Base-by-base conservation (phyloP, 148 eudicot genomes). In the Silene uniflora region DNA sequence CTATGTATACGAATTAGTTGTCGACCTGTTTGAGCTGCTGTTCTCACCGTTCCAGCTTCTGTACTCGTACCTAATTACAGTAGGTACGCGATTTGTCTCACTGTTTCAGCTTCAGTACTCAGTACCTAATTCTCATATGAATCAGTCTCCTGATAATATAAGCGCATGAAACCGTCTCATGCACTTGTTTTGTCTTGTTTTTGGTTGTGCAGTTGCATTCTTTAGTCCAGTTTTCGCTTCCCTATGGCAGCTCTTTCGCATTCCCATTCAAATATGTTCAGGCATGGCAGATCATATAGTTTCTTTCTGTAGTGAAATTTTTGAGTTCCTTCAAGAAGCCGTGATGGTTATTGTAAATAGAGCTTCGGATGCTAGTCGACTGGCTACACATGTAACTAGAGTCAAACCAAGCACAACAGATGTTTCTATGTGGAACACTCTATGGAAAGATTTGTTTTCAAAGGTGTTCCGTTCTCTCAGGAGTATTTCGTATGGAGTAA, bases 361-460 rank as follows among this genome's bases (percentile, higher is more conserved):
- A 64, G 78, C 71, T n/a, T 56, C 75, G 16, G 78, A 42, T 32
- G 74, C 74, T 52, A 56, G 81, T 35, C 59, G 46, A 24, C 25
- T 81, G 75, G 78, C 75, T 58, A 64, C 72, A 19, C 49, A 83
- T 12, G 11, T 88, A 39, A 87, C 89, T 55, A 87, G 88, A 80
- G 79, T 92, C 65, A 88, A 92, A 77, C 88, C 85, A 60, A 85
- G 74, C 69, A 71, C 91, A 44, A 62, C 81, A 25, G 91, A 92
- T 70, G 88, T 86, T 79, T 90, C 97, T 17, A 71, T 88, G 73
- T 91, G 94, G 97, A 89, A 81, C 62, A 75, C 92, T 59, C 90
- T 95, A 55, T 92, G 93, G 93, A 85, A 88, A 73, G 99, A 95
- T 76, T 89, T 95, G 63, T 89, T 92, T 83, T 90, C 96, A 27